Conservation (phyloP, 176 grass and related monocot genomes). For the Zoysia pacifica region DNA sequence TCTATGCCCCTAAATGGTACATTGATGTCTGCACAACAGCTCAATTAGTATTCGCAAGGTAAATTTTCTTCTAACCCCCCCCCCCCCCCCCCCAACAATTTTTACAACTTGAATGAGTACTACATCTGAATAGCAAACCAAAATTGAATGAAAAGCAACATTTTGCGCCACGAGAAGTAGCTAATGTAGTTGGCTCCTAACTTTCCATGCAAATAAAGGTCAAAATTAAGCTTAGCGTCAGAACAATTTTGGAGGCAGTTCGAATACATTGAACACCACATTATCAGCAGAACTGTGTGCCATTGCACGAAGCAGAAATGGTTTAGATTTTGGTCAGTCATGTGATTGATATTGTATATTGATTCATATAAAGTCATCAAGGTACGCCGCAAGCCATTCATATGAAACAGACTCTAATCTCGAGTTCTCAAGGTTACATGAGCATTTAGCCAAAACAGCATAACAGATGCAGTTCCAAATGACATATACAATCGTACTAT, state of each 20-base stretch:
- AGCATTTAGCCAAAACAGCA: background rate
- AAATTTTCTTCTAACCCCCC: background rate
- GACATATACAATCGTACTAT: background rate
- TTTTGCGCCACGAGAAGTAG: background rate
- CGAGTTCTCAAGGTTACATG: background rate
- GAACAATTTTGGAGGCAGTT: background rate
- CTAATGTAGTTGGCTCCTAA: constrained; percentile 4
- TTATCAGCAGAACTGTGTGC: too few species aligned
- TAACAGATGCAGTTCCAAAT: background rate
- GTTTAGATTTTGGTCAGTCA: too few species aligned
- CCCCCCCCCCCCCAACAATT: background rate
- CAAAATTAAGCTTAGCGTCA: background rate
- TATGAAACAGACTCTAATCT: background rate
- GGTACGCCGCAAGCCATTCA: too few species aligned
- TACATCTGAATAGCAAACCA: background rate
- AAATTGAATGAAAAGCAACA: background rate
- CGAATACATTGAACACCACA: background rate
- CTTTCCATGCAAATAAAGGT: background rate
- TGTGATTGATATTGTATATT: too few species aligned
- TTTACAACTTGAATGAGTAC: background rate
- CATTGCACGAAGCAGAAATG: too few species aligned
- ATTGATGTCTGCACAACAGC: background rate
- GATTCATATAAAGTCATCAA: too few species aligned
- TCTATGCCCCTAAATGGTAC: background rate
- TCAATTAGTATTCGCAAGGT: background rate